phyloP scores from a whole-genome alignment of 83 land plant species.

The Diphasiastrum complanatum region DNA sequence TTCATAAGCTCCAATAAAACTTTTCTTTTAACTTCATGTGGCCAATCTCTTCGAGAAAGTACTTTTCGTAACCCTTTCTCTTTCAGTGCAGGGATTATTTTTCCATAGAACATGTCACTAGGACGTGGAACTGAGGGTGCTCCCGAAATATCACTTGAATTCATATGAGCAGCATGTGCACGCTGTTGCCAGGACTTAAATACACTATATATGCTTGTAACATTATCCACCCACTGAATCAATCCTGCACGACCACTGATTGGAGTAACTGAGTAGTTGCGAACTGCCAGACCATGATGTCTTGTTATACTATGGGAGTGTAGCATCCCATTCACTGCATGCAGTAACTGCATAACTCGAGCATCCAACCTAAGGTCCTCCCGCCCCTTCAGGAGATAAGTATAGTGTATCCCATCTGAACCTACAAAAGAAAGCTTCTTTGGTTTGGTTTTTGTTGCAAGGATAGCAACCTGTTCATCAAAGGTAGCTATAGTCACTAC shows the following conservation, averaged over 20 bases:
- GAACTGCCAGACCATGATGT: conserved; percentile 47
- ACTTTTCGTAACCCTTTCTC: conserved; percentile 94
- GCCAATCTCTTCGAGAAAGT: conserved; percentile 97
- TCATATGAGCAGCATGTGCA: conserved; percentile 46
- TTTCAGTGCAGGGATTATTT: conserved; percentile 96
- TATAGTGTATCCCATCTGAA: conserved; percentile 86
- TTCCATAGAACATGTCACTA: conserved; percentile 97
- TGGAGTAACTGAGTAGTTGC: conserved; percentile 95
- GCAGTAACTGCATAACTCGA: conserved; percentile 92
- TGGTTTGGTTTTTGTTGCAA: conserved; percentile 95
- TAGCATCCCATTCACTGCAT: conserved; percentile 77
- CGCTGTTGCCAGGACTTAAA: conserved; percentile 95
- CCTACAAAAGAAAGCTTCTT: conserved; percentile 83
- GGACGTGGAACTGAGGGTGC: conserved; percentile 82
- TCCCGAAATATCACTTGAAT: conserved; percentile 31
- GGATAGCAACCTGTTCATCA: conserved; percentile 58
- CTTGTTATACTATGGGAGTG: conserved; percentile 36
- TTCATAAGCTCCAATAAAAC: conserved; percentile 93
- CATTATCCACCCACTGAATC: conserved; percentile 97
- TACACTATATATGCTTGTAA: conserved; percentile 84
- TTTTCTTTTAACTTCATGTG: conserved; percentile 94
- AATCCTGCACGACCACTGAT: conserved; percentile 97
- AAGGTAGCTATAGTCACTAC: conserved; percentile 76
- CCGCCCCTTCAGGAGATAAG: conserved; percentile 93
- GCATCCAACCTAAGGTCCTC: conserved; percentile 99